A percentile compares a stretch with the other conserved stretches of the same genome.
Evolutionary conservation across 1,139 yeast species (phyloP).

Genomic region (Hanseniaspora uvarum): DNA sequence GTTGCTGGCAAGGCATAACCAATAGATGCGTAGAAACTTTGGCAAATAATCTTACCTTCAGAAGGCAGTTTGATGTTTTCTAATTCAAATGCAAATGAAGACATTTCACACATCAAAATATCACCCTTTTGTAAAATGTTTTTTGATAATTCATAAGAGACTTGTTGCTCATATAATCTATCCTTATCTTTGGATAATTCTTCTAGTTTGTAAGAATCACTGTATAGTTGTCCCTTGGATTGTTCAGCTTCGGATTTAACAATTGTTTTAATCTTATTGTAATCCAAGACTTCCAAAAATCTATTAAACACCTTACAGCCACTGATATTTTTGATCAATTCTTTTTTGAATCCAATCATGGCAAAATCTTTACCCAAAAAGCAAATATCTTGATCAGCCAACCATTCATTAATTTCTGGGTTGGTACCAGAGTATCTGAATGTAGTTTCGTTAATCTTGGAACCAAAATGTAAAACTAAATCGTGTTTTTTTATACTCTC

Average conservation of each 20-base stretch:
- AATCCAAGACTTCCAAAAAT: constrained; percentile 31
- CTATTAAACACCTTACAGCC: constrained; percentile 38
- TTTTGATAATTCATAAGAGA: constrained; percentile 25
- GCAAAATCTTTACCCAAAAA: constrained; percentile 30
- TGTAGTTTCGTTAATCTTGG: constrained; percentile 41
- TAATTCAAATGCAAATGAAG: constrained; percentile 63
- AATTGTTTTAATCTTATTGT: constrained; percentile 21
- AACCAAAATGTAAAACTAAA: constrained; percentile 44
- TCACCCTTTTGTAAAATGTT: constrained; percentile 47
- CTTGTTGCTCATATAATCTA: constrained; percentile 8
- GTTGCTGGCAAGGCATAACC: constrained; percentile 83
- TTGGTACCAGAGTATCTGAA: constrained; percentile 31
- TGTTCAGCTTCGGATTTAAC: not conserved
- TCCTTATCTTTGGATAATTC: constrained; percentile 16
- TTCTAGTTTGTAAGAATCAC: constrained; percentile 16
- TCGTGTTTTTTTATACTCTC: constrained; percentile 37
- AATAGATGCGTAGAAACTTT: constrained; percentile 68
- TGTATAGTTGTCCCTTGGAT: not conserved
- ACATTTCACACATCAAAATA: constrained; percentile 62
- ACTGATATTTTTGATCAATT: constrained; percentile 30
- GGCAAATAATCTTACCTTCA: constrained; percentile 45
- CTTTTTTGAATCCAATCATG: constrained; percentile 29
- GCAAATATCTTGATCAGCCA: constrained; percentile 13
- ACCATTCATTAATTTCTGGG: constrained; percentile 27
- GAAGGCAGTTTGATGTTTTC: constrained; percentile 53